Conservation (phyloP, 257 asterid genomes). For the Plectranthus barbatus region DNA sequence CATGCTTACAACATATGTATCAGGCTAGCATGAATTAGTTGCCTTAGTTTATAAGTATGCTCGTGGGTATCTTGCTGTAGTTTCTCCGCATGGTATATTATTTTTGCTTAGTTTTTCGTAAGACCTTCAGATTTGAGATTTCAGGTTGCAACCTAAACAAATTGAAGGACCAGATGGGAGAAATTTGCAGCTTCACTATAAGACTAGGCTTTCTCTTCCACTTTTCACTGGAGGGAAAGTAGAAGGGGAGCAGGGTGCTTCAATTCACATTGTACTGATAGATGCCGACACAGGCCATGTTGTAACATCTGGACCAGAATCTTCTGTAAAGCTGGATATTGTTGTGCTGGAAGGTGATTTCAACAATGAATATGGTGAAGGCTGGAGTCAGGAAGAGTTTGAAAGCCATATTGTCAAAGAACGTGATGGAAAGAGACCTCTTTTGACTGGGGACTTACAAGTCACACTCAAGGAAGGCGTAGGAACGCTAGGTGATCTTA, state of each 20-base stretch:
- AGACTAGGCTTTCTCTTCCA: constrained; percentile 85
- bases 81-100: not conserved
- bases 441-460: constrained; percentile 80
- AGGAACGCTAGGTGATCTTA: constrained; percentile 89
- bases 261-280: constrained; percentile 69
- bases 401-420: constrained; percentile 91
- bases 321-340: constrained; percentile 73
- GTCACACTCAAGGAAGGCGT: constrained; percentile 94
- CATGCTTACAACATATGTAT: not conserved
- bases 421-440: constrained; percentile 94
- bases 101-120: constrained; percentile 4
- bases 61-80: not conserved
- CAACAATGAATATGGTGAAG: constrained; percentile 74
- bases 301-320: constrained; percentile 80
- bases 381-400: constrained; percentile 86
- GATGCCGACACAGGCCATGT: constrained; percentile 74
- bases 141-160: constrained; percentile 81
- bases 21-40: not conserved
- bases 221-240: constrained; percentile 94
- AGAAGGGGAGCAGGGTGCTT: constrained; percentile 97
- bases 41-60: not conserved
- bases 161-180: constrained; percentile 91
- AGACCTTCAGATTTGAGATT: not conserved
- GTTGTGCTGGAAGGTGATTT: constrained; percentile 95
- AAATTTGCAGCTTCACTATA: constrained; percentile 80